Evolutionary conservation across 2,329 filamentous ascomycete species (phyloP).

Genomic region (Fusarium sp.): DNA sequence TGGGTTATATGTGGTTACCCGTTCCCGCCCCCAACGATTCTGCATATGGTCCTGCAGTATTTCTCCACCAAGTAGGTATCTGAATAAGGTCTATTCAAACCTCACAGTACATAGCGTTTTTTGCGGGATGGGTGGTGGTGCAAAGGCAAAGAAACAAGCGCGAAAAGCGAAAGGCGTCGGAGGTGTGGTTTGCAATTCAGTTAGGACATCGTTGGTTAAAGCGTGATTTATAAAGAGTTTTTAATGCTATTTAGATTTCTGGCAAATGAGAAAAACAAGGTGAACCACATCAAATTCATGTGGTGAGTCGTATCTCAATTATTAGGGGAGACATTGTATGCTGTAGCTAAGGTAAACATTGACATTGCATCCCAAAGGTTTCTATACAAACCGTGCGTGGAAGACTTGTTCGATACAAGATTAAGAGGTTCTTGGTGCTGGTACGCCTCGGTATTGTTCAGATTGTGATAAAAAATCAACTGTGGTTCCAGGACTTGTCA

Average conservation of each 20-base stretch:
- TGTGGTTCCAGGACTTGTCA: not conserved
- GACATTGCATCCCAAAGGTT: not conserved
- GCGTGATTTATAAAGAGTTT: not conserved
- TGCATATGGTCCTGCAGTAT: not conserved
- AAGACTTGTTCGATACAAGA: not conserved
- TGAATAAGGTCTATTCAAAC: conserved; percentile 2
- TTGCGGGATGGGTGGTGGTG: not conserved
- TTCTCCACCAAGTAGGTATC: not conserved
- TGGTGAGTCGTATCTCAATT: not conserved
- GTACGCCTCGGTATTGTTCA: not conserved
- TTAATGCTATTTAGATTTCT: not conserved
- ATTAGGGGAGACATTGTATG: not conserved
- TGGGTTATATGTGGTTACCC: not conserved
- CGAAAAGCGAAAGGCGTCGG: conserved; percentile 5
- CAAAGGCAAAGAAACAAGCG: not conserved
- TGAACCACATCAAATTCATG: not conserved
- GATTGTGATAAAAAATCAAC: not conserved
- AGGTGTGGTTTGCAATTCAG: not conserved
- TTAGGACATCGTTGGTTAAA: not conserved
- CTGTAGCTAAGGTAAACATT: not conserved
- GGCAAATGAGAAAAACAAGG: not conserved
- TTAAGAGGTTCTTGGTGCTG: not conserved
- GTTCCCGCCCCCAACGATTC: not conserved
- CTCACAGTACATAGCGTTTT: not conserved
- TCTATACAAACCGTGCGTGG: not conserved